phyloP scores from a whole-genome alignment of 257 asterid species.

The Paulownia fortunei region DNA sequence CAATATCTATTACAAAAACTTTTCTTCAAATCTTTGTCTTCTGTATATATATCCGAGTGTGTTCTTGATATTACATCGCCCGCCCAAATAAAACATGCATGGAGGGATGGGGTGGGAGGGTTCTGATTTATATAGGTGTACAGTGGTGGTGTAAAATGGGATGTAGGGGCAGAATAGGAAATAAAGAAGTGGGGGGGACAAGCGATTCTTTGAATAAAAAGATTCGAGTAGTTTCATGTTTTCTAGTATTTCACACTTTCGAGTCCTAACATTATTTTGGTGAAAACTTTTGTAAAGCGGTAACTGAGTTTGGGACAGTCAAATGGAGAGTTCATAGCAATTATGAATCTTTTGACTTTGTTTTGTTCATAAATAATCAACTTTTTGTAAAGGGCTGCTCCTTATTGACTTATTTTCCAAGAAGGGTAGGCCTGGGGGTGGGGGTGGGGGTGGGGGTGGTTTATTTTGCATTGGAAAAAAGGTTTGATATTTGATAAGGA shows the following conservation, averaged over 20 bases:
- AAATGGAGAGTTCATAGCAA: too few relatives aligned
- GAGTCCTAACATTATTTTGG: conserved; percentile 50
- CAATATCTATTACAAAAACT: not conserved
- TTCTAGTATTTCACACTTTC: conserved; percentile 38
- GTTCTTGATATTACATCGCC: conserved; percentile 11
- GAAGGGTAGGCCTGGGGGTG: too few relatives aligned
- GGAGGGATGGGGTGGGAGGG: conserved; percentile 10
- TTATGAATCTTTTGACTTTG: conserved; percentile 24
- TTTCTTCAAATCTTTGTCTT: not conserved
- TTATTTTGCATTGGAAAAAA: not conserved
- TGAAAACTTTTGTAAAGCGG: not conserved
- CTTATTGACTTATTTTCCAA: not conserved
- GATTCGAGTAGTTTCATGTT: conserved; percentile 41
- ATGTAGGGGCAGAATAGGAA: conserved; percentile 38
- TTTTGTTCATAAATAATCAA: not conserved
- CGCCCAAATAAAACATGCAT: conserved; percentile 31
- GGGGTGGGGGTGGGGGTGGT: too few relatives aligned
- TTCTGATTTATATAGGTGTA: conserved; percentile 40
- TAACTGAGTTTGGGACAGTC: not conserved
- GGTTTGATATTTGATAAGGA: conserved; percentile 17
- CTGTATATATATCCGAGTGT: not conserved
- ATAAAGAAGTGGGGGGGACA: not conserved
- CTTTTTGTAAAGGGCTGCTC: not conserved
- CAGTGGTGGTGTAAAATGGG: not conserved
- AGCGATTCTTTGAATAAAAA: conserved; percentile 27